Conservation (phyloP, 352 stramenopile species). For the Peronospora tabacina region DNA sequence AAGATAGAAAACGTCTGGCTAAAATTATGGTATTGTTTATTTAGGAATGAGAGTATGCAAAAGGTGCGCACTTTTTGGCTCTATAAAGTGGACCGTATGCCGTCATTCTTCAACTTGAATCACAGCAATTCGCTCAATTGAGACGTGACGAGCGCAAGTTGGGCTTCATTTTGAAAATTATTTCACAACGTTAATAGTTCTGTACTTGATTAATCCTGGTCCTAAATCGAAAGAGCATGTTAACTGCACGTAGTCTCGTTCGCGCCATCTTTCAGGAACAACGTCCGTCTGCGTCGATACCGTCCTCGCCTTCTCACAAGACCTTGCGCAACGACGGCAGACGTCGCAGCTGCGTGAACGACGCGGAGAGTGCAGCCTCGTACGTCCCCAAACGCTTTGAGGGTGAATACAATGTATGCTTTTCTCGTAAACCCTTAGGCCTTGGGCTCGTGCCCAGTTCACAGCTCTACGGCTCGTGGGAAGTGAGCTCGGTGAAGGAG, state of each 20-base stretch:
- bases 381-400: constrained; percentile 46
- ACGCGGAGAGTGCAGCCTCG: constrained; percentile 19
- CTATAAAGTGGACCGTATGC: too few species aligned
- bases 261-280: constrained; percentile 35
- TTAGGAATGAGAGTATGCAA: too few species aligned
- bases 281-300: constrained; percentile 5
- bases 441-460: constrained; percentile 72
- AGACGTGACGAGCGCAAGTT: too few species aligned
- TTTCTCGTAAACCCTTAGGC: constrained; percentile 53
- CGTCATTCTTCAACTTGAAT: too few species aligned
- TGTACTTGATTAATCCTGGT: too few species aligned
- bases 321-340: constrained; percentile 2
- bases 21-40: too few species aligned
- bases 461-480: constrained; percentile 73
- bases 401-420: constrained; percentile 64
- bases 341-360: constrained; percentile 15
- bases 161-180: too few species aligned
- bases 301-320: constrained; percentile 1
- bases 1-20: too few species aligned
- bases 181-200: too few species aligned
- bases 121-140: too few species aligned
- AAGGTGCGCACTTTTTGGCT: too few species aligned
- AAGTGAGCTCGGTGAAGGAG: constrained; percentile 48
- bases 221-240: constrained; percentile 9
- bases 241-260: constrained; percentile 27